A percentile compares a stretch with the other conserved stretches of the same genome.
Evolutionary conservation across 2,329 filamentous ascomycete genomes (phyloP).

Genomic region (Verticillium alfalfae): DNA sequence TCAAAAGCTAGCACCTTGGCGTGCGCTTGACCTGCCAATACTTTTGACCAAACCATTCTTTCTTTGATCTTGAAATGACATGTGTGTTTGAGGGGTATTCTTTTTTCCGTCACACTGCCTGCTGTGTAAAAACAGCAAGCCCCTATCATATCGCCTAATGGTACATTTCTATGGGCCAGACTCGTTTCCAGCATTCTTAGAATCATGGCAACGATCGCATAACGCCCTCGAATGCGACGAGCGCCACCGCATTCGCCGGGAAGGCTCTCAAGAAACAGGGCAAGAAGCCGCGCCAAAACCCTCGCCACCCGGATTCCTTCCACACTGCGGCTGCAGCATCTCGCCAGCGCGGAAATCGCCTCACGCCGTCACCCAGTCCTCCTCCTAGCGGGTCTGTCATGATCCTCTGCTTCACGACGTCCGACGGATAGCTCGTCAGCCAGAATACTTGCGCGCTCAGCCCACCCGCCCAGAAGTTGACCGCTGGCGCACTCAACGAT

Average conservation of each 20-base stretch:
- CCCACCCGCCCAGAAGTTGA: slow-evolving; percentile 98
- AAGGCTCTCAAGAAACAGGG: slow-evolving; percentile 93
- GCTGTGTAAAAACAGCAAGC: neutral
- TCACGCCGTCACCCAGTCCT: slow-evolving; percentile 58
- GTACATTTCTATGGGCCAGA: neutral
- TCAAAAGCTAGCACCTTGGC: slow-evolving; percentile 11
- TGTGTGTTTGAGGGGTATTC: slow-evolving; percentile 5
- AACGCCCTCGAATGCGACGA: slow-evolving; percentile 89
- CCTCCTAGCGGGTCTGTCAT: slow-evolving; percentile 92
- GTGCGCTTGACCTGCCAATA: slow-evolving; percentile 13
- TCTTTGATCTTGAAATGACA: neutral
- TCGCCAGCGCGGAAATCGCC: slow-evolving; percentile 69
- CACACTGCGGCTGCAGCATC: slow-evolving; percentile 76
- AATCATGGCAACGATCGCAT: slow-evolving; percentile 60
- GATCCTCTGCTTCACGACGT: slow-evolving; percentile 92
- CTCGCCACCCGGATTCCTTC: slow-evolving; percentile 66
- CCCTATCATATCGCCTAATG: neutral
- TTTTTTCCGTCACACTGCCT: slow-evolving; percentile 1
- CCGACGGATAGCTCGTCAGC: slow-evolving; percentile 84
- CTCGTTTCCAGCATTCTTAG: neutral
- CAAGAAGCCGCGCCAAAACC: slow-evolving; percentile 89
- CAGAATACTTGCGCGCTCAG: slow-evolving; percentile 92
- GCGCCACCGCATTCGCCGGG: slow-evolving; percentile 88
- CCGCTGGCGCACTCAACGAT: slow-evolving; percentile 63
- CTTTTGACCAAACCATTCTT: neutral